Evolutionary conservation across 2,329 filamentous ascomycete genomes (phyloP), one percentile per base, ranked within the genome.

Genomic region (Furcasterigmium sp.): DNA sequence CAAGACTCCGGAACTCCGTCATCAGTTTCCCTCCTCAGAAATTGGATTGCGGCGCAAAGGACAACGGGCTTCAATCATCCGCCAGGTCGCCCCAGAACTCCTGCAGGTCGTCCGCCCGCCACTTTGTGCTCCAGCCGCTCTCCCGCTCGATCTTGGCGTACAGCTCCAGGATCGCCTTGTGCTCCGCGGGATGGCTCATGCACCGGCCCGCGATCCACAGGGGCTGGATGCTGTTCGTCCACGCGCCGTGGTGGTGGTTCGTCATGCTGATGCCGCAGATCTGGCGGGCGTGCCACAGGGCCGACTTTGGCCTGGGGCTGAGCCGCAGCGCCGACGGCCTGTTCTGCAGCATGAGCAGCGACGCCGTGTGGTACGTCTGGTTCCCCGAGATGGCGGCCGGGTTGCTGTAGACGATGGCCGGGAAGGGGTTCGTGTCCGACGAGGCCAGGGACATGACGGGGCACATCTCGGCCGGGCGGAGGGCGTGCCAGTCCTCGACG

Each of bases 171-270:
- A 79, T 64, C 2, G 61, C 60, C 35, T 45, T 55, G 41, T 67
- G 65, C 42, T 71, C 64, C 39, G 53, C 56, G 3, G 60, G 65
- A 48, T 77, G 72, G 47, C 69, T 76, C 54, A 78, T 67, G 3
- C 75, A 58, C 4, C 68, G 61, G 1, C 74, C 75, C 1, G 75
- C 75, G 44, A 78, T 67, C 68, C 70, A 77, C 3, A 78, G 53
- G 2, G 73, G 73, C 50, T 78, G 74, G 2, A 77, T 68, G 5
- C 72, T 68, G 46, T 78, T 77, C 21, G 70, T 78, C 53, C 75
- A 60, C n/a, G 70, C 73, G 1, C 73, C 74, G 28, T 73, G 69
- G 46, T 78, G 71, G 11, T 65, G 63, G 39, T 77, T 79, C 1
- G 72, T 67, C 13, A 72, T 53, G 14, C 73, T 75, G 18, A 78